phyloP scores from a whole-genome alignment of 139 green algal species.

The Chlamydomonas schloesseri region DNA sequence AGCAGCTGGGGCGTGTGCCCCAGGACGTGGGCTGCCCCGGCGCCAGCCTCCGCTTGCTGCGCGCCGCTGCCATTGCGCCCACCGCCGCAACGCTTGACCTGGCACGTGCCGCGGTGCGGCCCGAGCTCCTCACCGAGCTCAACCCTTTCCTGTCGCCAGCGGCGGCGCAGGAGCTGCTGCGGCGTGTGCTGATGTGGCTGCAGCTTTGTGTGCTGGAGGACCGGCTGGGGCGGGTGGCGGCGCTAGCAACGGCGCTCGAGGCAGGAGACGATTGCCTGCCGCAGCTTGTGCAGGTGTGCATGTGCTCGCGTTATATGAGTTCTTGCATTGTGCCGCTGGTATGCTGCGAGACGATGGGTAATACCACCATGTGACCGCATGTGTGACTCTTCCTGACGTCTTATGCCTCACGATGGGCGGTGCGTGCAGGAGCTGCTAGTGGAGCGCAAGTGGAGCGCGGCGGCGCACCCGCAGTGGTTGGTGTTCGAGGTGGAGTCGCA shows the following conservation, averaged over 20 bases:
- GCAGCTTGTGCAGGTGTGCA: slow-evolving; percentile 16
- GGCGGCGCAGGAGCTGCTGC: slow-evolving; percentile 19
- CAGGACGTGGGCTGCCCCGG: slow-evolving; percentile 1
- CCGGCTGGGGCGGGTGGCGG: slow-evolving; percentile 52
- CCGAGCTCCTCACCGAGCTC: slow-evolving; percentile 11
- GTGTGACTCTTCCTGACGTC: too few species aligned
- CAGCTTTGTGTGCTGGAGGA: slow-evolving; percentile 78
- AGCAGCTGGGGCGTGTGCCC: slow-evolving; percentile 31
- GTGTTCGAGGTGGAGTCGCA: slow-evolving; percentile 72
- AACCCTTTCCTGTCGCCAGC: slow-evolving; percentile 58
- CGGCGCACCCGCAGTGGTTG: slow-evolving; percentile 62
- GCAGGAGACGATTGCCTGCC: slow-evolving; percentile 4
- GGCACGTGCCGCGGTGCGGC: slow-evolving; percentile 7
- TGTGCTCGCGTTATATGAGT: too few species aligned
- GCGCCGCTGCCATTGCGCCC: not conserved
- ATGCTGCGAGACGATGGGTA: too few species aligned
- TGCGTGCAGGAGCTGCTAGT: slow-evolving; percentile 63
- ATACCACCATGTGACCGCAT: too few species aligned
- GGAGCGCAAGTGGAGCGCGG: slow-evolving; percentile 52
- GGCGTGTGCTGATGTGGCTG: slow-evolving; percentile 57
- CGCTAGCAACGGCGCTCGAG: not conserved
- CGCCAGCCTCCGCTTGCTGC: slow-evolving; percentile 43
- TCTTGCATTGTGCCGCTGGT: too few species aligned
- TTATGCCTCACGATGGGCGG: too few species aligned
- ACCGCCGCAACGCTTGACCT: slow-evolving; percentile 34